Conservation (phyloP, 1,284 basidiomycete genomes). For the Peniophora sp. region DNA sequence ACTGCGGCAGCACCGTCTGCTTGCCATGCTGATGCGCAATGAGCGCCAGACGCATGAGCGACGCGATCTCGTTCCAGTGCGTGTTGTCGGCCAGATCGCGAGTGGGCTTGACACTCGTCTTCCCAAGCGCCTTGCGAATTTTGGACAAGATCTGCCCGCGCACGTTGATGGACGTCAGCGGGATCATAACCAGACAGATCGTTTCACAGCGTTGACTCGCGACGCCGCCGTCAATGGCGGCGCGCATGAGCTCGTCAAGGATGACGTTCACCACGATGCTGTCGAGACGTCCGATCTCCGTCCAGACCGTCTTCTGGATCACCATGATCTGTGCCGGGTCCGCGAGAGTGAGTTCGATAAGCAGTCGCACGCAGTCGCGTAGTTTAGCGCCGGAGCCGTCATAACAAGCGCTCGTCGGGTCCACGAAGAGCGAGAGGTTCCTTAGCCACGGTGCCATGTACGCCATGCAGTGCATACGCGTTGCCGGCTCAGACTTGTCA, state of each 20-base stretch:
- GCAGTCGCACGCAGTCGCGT: conserved; percentile 68
- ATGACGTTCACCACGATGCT: conserved; percentile 60
- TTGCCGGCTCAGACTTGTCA: conserved; percentile 40
- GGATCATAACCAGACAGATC: conserved; percentile 66
- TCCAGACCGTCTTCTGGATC: conserved; percentile 72
- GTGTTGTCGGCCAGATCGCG: conserved; percentile 59
- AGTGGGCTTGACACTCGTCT: conserved; percentile 58
- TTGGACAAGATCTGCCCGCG: conserved; percentile 72
- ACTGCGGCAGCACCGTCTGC: conserved; percentile 57
- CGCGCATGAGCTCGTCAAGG: conserved; percentile 71
- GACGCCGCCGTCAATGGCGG: conserved; percentile 74
- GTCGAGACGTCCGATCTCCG: conserved; percentile 64
- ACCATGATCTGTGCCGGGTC: conserved; percentile 64
- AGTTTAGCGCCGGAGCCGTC: conserved; percentile 67
- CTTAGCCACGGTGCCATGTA: conserved; percentile 84
- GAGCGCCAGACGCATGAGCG: conserved; percentile 66
- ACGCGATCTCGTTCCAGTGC: conserved; percentile 81
- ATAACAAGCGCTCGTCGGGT: conserved; percentile 55
- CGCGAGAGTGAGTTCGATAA: conserved; percentile 68
- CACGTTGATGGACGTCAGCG: conserved; percentile 70
- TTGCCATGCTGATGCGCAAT: conserved; percentile 64
- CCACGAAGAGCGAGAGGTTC: conserved; percentile 67
- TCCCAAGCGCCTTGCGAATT: conserved; percentile 73
- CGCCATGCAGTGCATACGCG: conserved; percentile 65
- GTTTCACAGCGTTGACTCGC: conserved; percentile 70